Evolutionary conservation across 441 rosid genomes (phyloP).

Genomic region (Erodium moschatum): DNA sequence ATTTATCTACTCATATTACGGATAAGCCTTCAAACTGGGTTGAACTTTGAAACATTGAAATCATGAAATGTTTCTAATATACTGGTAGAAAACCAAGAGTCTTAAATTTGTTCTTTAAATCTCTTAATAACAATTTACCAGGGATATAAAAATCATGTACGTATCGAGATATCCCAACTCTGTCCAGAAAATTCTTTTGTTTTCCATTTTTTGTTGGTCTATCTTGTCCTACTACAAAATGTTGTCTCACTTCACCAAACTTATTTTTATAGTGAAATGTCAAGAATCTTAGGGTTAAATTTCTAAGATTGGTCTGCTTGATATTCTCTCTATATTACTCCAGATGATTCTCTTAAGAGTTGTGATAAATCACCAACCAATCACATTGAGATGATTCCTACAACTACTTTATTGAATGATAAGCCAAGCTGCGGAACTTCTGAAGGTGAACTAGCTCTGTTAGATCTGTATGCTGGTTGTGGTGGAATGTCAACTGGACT

Average conservation of each 20-base stretch:
- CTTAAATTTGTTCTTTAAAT: conserved; percentile 8
- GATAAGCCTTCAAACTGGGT: background rate
- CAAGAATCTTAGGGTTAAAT: background rate
- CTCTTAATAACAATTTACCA: background rate
- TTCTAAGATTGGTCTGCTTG: conserved; percentile 16
- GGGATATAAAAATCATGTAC: conserved; percentile 4
- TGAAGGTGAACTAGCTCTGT: conserved; percentile 29
- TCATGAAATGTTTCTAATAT: conserved; percentile 2
- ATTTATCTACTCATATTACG: background rate
- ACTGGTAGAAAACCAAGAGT: background rate
- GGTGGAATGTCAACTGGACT: conserved; percentile 87
- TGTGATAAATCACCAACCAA: conserved; percentile 22
- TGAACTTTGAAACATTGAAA: background rate
- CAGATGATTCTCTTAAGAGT: conserved; percentile 37
- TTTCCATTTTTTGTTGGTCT: background rate
- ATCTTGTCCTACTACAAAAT: background rate
- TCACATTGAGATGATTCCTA: conserved; percentile 18
- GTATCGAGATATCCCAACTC: conserved; percentile 1
- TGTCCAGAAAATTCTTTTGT: background rate
- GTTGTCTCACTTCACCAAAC: background rate
- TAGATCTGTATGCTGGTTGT: conserved; percentile 76
- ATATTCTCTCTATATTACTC: conserved; percentile 14
- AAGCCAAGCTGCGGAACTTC: conserved; percentile 16
- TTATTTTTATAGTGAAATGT: background rate
- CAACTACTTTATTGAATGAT: conserved; percentile 10